Percentiles rank a stretch among this genome's conserved stretches.
Evolutionary conservation across 306 rosid genomes (phyloP).

Genomic region (Fagus crenata): DNA sequence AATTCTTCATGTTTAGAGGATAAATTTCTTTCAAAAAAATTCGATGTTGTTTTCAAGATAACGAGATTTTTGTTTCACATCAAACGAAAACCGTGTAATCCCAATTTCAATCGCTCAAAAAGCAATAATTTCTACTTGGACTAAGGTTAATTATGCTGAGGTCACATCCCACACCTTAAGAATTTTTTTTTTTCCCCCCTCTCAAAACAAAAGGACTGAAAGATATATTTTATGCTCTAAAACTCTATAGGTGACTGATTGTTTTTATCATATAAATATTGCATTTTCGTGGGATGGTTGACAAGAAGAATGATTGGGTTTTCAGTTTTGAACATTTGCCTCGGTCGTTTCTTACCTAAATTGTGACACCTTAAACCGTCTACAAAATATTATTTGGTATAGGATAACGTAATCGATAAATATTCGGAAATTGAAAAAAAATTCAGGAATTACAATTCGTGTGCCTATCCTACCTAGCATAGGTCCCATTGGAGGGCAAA

Average conservation of each 20-base stretch:
- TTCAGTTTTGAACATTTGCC: not conserved
- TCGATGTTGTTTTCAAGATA: not conserved
- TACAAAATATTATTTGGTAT: not conserved
- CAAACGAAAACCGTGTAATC: not conserved
- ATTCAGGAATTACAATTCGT: not conserved
- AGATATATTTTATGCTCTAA: not conserved
- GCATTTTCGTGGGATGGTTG: not conserved
- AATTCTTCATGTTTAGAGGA: not conserved
- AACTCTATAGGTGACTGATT: not conserved
- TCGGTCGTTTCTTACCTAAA: constrained; percentile 7
- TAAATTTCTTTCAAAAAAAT: not conserved
- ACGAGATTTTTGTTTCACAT: not conserved
- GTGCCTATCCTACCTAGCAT: not conserved
- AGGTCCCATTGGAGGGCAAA: not conserved
- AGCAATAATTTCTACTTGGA: not conserved
- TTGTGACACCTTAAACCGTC: not conserved
- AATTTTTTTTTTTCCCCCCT: not conserved
- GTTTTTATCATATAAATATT: not conserved
- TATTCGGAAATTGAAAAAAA: not conserved
- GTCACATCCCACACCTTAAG: not conserved
- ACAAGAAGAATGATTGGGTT: not conserved
- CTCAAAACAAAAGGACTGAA: no score
- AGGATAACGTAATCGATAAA: not conserved
- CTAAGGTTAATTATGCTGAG: not conserved
- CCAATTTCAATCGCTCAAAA: not conserved